Conservation (phyloP, 73 alveolate genomes). For the Durusdinium trenchii region DNA sequence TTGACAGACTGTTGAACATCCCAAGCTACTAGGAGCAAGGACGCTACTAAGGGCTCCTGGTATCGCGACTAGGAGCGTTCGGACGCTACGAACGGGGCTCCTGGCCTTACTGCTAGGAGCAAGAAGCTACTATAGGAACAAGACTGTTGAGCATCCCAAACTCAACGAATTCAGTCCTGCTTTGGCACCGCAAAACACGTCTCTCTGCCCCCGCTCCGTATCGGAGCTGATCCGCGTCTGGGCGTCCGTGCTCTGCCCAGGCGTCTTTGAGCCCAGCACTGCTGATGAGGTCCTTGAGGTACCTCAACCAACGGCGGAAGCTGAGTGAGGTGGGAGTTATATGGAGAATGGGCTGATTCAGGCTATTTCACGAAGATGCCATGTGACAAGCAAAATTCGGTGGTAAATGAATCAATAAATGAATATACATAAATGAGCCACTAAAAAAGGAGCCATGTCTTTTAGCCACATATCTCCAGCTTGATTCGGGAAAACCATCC, state of each 20-base stretch:
- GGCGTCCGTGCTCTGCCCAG: conserved; percentile 24
- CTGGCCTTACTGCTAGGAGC: no score
- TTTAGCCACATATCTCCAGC: no score
- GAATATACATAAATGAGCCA: neutral
- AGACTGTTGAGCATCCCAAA: no score
- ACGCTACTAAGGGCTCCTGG: no score
- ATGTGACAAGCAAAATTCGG: neutral
- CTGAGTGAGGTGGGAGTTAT: neutral
- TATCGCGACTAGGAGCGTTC: no score
- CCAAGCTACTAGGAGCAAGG: no score
- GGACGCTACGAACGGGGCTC: no score
- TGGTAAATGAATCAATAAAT: no score
- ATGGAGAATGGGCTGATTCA: neutral
- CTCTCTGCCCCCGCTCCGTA: neutral
- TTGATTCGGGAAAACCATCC: no score
- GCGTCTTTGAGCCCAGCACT: conserved; percentile 51
- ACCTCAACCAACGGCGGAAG: neutral
- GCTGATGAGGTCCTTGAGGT: conserved; percentile 56
- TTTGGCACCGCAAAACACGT: neutral
- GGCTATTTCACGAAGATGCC: neutral
- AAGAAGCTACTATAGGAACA: no score
- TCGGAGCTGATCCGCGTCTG: neutral
- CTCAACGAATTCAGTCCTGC: neutral
- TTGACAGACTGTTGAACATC: no score
- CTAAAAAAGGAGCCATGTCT: no score